Conservation (phyloP, 202 grass and related monocot genomes). For the Hordeum pubiflorum region DNA sequence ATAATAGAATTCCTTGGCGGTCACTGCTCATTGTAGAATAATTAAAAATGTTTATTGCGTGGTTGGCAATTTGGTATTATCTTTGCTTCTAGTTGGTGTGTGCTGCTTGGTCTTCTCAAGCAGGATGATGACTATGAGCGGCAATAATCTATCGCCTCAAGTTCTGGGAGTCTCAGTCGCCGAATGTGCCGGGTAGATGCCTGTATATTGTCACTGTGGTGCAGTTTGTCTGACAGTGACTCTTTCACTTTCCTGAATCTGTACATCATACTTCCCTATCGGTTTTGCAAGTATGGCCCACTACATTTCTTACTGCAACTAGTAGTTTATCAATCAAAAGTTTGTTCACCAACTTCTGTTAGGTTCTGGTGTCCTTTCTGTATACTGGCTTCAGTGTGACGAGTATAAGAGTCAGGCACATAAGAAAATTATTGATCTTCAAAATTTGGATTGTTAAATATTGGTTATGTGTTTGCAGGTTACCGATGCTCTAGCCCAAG, state of each 20-base stretch:
- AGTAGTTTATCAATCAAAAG: neutral
- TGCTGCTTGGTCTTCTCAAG: conserved; percentile 1
- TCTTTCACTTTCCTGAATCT: neutral
- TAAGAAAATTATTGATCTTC: neutral
- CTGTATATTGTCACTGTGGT: neutral
- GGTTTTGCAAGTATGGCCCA: neutral
- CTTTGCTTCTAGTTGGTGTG: neutral
- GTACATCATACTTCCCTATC: neutral
- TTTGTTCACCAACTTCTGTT: neutral
- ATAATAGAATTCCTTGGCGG: neutral
- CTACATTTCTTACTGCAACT: neutral
- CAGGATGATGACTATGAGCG: neutral
- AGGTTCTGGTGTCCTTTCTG: neutral
- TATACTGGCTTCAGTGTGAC: neutral
- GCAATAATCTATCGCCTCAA: neutral
- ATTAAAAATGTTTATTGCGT: conserved; percentile 5
- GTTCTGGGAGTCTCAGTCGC: neutral
- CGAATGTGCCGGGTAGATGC: neutral
- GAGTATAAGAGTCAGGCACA: neutral
- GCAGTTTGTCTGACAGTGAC: neutral
- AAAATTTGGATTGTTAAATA: neutral
- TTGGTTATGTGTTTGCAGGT: conserved; percentile 42
- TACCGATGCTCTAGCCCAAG: conserved; percentile 74
- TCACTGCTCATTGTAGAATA: neutral
- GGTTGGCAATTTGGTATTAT: conserved; percentile 9